phyloP scores from a whole-genome alignment of 345 rosid species.

The Cardamine chenopodiifolia region DNA sequence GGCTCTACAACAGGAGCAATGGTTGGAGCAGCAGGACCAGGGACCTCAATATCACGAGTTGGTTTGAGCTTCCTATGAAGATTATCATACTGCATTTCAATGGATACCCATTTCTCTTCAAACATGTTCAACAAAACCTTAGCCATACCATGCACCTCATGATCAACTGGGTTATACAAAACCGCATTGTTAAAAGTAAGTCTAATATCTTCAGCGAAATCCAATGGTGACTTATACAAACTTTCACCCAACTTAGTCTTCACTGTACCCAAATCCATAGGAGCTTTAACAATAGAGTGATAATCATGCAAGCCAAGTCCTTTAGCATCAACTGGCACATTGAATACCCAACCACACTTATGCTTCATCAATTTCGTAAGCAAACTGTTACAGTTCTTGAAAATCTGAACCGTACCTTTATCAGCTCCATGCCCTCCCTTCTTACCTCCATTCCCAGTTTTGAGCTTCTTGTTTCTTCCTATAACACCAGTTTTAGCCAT shows the following conservation, averaged over 20 bases:
- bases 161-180: constrained; percentile 75
- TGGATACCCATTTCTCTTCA: constrained; percentile 64
- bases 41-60: constrained; percentile 31
- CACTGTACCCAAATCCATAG: constrained; percentile 95
- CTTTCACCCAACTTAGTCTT: constrained; percentile 59
- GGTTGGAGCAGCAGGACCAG: constrained; percentile 16
- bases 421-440: constrained; percentile 30
- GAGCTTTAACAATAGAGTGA: constrained; percentile 65
- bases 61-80: constrained; percentile 31
- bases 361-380: constrained; percentile 78
- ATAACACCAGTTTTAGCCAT: constrained; percentile 17
- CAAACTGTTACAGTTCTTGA: constrained; percentile 60
- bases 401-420: constrained; percentile 50
- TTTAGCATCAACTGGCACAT: constrained; percentile 77
- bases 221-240: constrained; percentile 64
- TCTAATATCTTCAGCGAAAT: constrained; percentile 81
- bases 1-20: constrained; percentile 32
- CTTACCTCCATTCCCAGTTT: constrained; percentile 36
- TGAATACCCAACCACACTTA: constrained; percentile 81
- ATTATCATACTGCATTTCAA: constrained; percentile 50
- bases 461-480: constrained; percentile 40
- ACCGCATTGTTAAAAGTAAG: constrained; percentile 84
- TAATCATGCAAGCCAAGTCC: constrained; percentile 78
- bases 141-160: constrained; percentile 80
- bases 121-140: constrained; percentile 56